A percentile compares a stretch with the other conserved stretches of the same genome.
Conservation (phyloP, 495 filamentous ascomycete species). For the Neurospora sp. region DNA sequence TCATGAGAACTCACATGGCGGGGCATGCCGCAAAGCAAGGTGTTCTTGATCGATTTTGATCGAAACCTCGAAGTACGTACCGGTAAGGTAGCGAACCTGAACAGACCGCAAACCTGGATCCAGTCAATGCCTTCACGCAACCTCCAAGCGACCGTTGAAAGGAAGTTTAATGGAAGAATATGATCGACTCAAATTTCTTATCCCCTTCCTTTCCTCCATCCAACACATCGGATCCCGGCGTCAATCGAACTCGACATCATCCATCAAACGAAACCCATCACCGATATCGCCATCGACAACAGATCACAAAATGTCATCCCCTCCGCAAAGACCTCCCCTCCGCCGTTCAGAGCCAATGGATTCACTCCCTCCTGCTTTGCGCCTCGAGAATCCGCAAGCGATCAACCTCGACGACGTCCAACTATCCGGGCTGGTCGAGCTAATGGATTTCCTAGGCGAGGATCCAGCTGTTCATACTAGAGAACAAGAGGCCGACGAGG, state of each 20-base stretch:
- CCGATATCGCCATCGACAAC: background rate
- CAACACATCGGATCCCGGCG: background rate
- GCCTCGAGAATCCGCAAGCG: background rate
- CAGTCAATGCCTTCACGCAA: background rate
- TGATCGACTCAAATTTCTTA: accelerated
- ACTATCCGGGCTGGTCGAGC: background rate
- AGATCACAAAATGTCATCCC: background rate
- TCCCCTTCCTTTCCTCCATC: background rate
- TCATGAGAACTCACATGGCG: too few relatives aligned
- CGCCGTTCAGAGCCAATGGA: background rate
- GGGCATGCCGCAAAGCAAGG: too few relatives aligned
- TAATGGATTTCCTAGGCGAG: background rate
- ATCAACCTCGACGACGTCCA: background rate
- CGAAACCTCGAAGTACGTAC: too few relatives aligned
- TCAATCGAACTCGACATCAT: background rate
- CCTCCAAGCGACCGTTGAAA: background rate
- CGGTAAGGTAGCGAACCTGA: too few relatives aligned
- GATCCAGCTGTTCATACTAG: background rate
- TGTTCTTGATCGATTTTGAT: too few relatives aligned
- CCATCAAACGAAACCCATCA: background rate
- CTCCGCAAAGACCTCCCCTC: background rate
- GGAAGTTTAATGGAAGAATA: accelerated
- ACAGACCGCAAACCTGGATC: background rate
- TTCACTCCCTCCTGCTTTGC: background rate
- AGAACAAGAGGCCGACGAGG: too few relatives aligned